Evolutionary conservation across 2,329 filamentous ascomycete genomes (phyloP), one percentile per base, ranked within the genome.

Genomic region (Neospermospora avenae): DNA sequence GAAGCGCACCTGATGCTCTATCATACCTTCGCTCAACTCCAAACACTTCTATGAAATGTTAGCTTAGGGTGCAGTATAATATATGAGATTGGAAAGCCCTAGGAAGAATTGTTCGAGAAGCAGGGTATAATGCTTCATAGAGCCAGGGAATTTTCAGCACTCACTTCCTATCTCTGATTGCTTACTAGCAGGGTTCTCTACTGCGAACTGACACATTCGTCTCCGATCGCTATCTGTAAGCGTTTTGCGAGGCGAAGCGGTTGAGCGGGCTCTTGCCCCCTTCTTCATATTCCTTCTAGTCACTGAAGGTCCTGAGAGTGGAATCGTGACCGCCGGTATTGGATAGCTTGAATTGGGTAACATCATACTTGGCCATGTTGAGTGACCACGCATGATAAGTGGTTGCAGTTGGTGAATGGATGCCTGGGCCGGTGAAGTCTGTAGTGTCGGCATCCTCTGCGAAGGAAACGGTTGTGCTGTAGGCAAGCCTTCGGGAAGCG

Each of bases 131-230:
- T 37, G 4, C 3, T 16, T 31, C 28, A 37, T 18, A 11, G 10
- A 18, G 35, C 48, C 18, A 3, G 22, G 3, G 11, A 51, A 22
- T 13, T 22, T 73, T 18, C 10, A 6, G 4, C 20, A 31, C 84
- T 74, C 79, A 90, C 87, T 84, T 76, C 95, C 95, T 76, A 99
- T 99, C 72, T 98, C 93, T 18, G 92, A 95, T 77, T 99, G 95
- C 77, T 96, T 96, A 48, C 91, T 87, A 52, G 85, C 88, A 22
- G 93, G 95, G 72, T 98, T 88, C 64, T 96, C 89, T 72, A 95
- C 89, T 69, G 93, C 90, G 74, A 93, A 97, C 71, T 91, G 84
- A 75, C 95, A 99, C 93, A 99, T 99, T 46, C 86, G 84, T 66
- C 92, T 84, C 65, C 95, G 89, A 73, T 98, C 93, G 60, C 91